Evolutionary conservation across 257 asterid genomes (phyloP).

Genomic region (Mentha longifolia): DNA sequence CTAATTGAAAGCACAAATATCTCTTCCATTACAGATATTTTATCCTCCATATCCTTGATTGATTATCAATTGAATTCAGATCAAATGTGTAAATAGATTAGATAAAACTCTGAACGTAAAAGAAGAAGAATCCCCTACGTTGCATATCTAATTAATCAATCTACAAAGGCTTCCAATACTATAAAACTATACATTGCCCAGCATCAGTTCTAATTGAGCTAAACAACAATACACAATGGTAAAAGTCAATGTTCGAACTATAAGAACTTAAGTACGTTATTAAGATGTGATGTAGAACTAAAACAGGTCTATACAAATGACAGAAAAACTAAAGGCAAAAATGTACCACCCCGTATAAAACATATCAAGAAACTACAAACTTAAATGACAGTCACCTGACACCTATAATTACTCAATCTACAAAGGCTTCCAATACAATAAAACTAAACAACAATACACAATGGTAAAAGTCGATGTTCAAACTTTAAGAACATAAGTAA

Average conservation of each 20-base stretch:
- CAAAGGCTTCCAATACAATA: no score
- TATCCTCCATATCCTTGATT: slow-evolving; percentile 5
- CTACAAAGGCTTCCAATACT: background rate
- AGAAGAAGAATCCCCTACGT: background rate
- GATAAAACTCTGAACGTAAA: slow-evolving; percentile 10
- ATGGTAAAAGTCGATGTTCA: no score
- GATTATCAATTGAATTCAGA: no score
- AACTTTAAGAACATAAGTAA: no score
- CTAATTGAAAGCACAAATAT: slow-evolving; percentile 21
- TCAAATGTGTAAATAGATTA: background rate
- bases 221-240: background rate
- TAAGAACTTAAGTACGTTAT: slow-evolving; percentile 4
- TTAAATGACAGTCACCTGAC: slow-evolving; percentile 15
- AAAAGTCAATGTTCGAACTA: background rate
- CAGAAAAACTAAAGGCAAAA: background rate
- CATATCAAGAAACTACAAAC: slow-evolving; percentile 17
- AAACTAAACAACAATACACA: no score
- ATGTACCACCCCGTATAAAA: slow-evolving; percentile 1
- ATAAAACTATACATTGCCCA: background rate
- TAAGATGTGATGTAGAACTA: background rate
- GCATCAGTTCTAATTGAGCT: slow-evolving; percentile 1
- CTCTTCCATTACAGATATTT: slow-evolving; percentile 13
- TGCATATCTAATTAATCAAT: slow-evolving; percentile 6
- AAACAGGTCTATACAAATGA: slow-evolving; percentile 5
- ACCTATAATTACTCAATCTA: no score